Evolutionary conservation across 306 rosid genomes (phyloP).

Genomic region (Betula pendula): DNA sequence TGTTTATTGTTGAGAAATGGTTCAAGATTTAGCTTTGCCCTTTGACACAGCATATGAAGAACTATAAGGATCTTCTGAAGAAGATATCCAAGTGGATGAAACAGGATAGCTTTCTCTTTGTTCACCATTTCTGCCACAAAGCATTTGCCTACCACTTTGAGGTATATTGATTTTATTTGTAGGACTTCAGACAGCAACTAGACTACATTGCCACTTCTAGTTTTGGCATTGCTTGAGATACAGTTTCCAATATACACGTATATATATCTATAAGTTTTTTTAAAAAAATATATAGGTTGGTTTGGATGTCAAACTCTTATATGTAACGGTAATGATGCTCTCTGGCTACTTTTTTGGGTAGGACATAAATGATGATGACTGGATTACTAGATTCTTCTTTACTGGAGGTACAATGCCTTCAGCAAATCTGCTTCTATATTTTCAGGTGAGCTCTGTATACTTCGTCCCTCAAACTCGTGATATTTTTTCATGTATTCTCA

Average conservation of each 20-base stretch:
- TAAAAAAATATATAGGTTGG: no score
- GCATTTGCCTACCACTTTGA: slow-evolving; percentile 88
- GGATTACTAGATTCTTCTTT: slow-evolving; percentile 89
- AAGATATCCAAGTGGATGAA: slow-evolving; percentile 93
- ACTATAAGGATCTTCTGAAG: slow-evolving; percentile 78
- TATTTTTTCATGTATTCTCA: neutral
- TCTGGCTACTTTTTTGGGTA: slow-evolving; percentile 26
- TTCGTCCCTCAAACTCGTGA: neutral
- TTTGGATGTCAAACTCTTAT: neutral
- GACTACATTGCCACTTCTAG: slow-evolving; percentile 10
- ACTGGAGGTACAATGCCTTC: slow-evolving; percentile 95
- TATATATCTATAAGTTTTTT: no score
- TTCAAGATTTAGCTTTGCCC: slow-evolving; percentile 12
- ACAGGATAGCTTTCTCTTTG: slow-evolving; percentile 71
- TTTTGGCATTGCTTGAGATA: slow-evolving; percentile 17
- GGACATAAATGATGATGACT: slow-evolving; percentile 86
- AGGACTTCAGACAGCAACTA: neutral
- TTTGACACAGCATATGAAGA: slow-evolving; percentile 85
- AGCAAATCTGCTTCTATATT: slow-evolving; percentile 85
- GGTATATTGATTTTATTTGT: slow-evolving; percentile 41
- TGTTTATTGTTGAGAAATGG: neutral
- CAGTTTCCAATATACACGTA: no score
- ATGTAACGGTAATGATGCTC: neutral
- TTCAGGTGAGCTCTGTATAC: slow-evolving; percentile 57
- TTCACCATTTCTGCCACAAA: slow-evolving; percentile 83